Base-by-base conservation (phyloP, 2,329 filamentous ascomycete species). In the Pseudocercospora macadamiae region DNA sequence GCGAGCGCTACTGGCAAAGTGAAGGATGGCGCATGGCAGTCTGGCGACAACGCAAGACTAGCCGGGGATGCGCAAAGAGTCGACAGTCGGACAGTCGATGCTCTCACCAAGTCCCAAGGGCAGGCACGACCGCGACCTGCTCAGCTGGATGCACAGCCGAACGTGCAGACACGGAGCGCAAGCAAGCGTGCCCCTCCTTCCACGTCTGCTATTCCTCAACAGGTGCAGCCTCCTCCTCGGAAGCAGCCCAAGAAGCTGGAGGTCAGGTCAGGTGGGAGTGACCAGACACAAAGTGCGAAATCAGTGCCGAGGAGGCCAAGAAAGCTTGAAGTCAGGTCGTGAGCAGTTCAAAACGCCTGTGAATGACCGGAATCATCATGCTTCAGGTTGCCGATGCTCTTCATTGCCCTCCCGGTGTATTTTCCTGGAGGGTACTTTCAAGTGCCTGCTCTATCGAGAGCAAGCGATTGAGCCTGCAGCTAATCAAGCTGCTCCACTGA, bases 211-310 rank as follows among this genome's bases (percentile, higher is more conserved):
- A 16, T 34, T 21, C 26, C 25, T 42, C 59, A 45, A 30, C 14
- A 51, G 18, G 51, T 16, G 16, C 30, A 55, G 5, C 25, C 53
- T n/a, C 19, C 23, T 25, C 19, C 54, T 32, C 57, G 63, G 8
- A 64, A 62, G 44, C 62, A 62, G 42, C 63, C 63, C 16, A 57
- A 59, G 4, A 65, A 65, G 49, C 28, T 65, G 25, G 61, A 65
- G 34, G 34, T 57, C 7, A 47, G 61, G 26, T 63, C 58, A 18
- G 39, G 39, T n/a, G 14, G 32, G 28, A 16, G 16, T 21, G 47
- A 47, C 3, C 47, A 34, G 26, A 16, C 26, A n/a, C 47, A n/a
- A 32, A 30, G n/a, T 49, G 4, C 28, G 3, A 49, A 21, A 21
- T 6, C 42, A 25, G 42, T 12, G 12, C n/a, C 28, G 25, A 49